Conservation (phyloP, 2,329 filamentous ascomycete species). For the Blastomyces gilchristii region DNA sequence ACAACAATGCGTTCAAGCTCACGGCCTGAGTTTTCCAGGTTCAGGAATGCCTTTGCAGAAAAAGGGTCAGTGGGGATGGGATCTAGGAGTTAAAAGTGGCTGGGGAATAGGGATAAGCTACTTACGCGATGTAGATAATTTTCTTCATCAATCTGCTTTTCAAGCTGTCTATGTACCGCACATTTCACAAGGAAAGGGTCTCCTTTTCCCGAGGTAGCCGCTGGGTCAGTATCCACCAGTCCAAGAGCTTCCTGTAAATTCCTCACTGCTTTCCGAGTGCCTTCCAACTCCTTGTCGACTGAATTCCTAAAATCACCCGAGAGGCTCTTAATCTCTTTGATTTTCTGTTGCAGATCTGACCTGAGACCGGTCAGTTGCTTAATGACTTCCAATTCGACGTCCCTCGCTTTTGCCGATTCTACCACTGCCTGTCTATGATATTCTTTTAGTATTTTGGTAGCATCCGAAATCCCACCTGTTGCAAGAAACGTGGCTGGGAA, state of each 20-base stretch:
- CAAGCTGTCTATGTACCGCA: slow-evolving; percentile 78
- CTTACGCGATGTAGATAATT: slow-evolving; percentile 87
- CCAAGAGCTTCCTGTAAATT: slow-evolving; percentile 72
- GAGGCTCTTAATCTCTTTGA: slow-evolving; percentile 93
- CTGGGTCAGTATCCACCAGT: slow-evolving; percentile 66
- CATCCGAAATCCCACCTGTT: slow-evolving; percentile 78
- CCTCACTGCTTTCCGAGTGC: slow-evolving; percentile 66
- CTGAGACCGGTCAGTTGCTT: slow-evolving; percentile 73
- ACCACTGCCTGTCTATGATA: slow-evolving; percentile 72
- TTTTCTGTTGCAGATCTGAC: slow-evolving; percentile 86
- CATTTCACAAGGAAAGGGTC: slow-evolving; percentile 85
- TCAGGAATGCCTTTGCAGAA: slow-evolving; percentile 67
- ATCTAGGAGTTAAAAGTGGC: not conserved
- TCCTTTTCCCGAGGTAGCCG: slow-evolving; percentile 67
- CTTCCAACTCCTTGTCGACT: slow-evolving; percentile 89
- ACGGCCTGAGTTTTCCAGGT: slow-evolving; percentile 84
- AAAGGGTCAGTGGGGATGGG: not conserved
- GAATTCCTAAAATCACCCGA: slow-evolving; percentile 94
- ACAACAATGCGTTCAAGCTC: slow-evolving; percentile 95
- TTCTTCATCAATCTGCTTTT: slow-evolving; percentile 89
- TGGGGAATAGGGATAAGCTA: slow-evolving; percentile 5
- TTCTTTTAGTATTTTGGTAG: slow-evolving; percentile 64
- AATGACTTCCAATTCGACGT: slow-evolving; percentile 88
- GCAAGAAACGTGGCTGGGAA: slow-evolving; percentile 66
- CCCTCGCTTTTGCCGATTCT: slow-evolving; percentile 78